Evolutionary conservation across 345 rosid species (phyloP), one percentile per base, ranked within the genome.

Genomic region (Brassica carinata): DNA sequence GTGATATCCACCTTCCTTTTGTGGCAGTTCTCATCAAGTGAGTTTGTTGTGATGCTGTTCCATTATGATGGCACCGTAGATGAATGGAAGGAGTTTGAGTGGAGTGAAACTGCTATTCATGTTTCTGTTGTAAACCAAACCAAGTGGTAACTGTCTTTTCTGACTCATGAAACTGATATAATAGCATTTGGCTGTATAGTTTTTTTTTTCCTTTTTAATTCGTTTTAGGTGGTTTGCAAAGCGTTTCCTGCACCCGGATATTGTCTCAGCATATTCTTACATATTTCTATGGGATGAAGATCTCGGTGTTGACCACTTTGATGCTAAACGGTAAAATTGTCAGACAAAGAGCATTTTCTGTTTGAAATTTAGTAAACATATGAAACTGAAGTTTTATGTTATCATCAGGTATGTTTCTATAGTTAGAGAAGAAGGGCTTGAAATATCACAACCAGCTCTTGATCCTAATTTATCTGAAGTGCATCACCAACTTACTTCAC

Each of bases 371-470:
- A 66, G 15, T 43, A 59, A 59, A 40, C 34, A 62, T 69, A 43
- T 34, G 45, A 53, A 64, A 30, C 59, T 70, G 18, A 61, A 74
- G 43, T 73, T 26, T 58, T 68, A 63, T 71, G 40, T 7, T 40
- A 38, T 69, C 8, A 5, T 26, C 88, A 92, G 96, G 77, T 92
- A 94, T 79, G 83, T 88, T 77, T 86, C 92, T 45, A 88, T 89
- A 10, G 67, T 89, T 68, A 86, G 80, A 85, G 86, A 88, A 64
- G 97, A 90, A 86, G 90, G 90, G 30, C 93, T 94, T 29, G 90
- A 92, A 82, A 90, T 94, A 86, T 94, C 97, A 2, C 97, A 94
- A 79, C 98, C 97, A 14, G 97, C 91, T 7, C 89, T 94, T 61
- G 96, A 88, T 85, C 87, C 88, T 10, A 48, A 69, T 2, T 75